These are phyloP conservation scores for Suillus subaureus DNA, from an alignment of 768 basidiomycete genomes.

Conservation along the genomic window DNA sequence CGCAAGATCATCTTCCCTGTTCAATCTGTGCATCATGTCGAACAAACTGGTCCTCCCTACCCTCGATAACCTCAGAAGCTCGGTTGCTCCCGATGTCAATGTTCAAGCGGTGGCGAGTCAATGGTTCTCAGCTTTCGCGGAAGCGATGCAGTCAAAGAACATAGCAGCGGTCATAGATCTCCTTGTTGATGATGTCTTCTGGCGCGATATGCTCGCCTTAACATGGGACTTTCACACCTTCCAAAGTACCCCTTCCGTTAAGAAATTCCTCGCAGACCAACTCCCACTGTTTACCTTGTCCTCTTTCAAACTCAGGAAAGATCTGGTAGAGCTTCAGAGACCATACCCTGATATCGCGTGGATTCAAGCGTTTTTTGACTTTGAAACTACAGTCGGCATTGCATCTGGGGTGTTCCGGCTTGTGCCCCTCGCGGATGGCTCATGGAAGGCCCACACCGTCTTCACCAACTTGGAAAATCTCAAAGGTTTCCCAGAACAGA, in stretches of 20 bases:
- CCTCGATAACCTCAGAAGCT: constrained; percentile 23
- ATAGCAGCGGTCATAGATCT: constrained; percentile 37
- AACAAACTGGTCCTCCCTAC: constrained; percentile 22
- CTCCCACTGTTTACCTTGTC: constrained; percentile 31
- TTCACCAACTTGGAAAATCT: constrained; percentile 58
- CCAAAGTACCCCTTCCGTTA: constrained; percentile 43
- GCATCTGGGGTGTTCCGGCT: constrained; percentile 48
- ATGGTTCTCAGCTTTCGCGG: constrained; percentile 46
- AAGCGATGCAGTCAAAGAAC: constrained; percentile 35
- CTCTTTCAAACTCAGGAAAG: constrained; percentile 26
- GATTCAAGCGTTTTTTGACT: constrained; percentile 47
- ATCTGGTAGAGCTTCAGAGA: constrained; percentile 22
- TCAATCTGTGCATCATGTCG: neutral
- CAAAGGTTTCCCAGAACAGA: constrained; percentile 45
- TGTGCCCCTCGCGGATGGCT: constrained; percentile 42
- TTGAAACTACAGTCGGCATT: constrained; percentile 42
- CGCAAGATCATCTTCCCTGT: neutral
- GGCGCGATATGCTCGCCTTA: constrained; percentile 63
- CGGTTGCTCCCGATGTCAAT: constrained; percentile 37
- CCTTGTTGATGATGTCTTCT: constrained; percentile 42
- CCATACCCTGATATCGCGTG: constrained; percentile 41
- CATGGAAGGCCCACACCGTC: constrained; percentile 50
- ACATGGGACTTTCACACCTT: constrained; percentile 69
- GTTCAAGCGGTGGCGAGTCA: constrained; percentile 34
- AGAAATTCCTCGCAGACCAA: constrained; percentile 47